Percentiles rank a stretch among this genome's conserved stretches.
phyloP scores from a whole-genome alignment of 345 rosid genomes.

The Citrus medica region DNA sequence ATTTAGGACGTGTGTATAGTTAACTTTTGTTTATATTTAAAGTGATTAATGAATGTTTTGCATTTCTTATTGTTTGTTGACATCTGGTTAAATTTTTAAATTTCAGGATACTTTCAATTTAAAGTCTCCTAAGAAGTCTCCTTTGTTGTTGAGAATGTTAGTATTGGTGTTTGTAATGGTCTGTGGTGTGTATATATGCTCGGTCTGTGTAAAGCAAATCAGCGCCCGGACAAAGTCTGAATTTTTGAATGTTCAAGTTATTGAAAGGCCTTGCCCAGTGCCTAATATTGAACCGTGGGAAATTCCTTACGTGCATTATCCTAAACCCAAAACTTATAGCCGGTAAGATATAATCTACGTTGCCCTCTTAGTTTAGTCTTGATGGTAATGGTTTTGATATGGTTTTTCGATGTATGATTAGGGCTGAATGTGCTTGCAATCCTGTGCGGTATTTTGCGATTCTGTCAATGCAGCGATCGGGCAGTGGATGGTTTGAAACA shows the following conservation, averaged over 20 bases:
- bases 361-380: background rate
- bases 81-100: constrained; percentile 6
- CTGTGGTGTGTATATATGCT: constrained; percentile 77
- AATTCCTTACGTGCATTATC: constrained; percentile 84
- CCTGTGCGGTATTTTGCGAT: constrained; percentile 95
- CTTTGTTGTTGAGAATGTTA: constrained; percentile 77
- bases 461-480: constrained; percentile 98
- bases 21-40: constrained; percentile 1
- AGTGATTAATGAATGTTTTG: background rate
- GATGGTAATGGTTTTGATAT: constrained; percentile 5
- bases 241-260: constrained; percentile 47
- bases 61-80: background rate
- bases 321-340: constrained; percentile 71
- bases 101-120: constrained; percentile 66
- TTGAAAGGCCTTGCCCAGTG: constrained; percentile 65
- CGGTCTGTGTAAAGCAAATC: constrained; percentile 81
- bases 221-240: constrained; percentile 44
- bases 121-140: constrained; percentile 83
- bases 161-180: constrained; percentile 76
- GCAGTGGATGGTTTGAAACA: constrained; percentile 99
- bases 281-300: constrained; percentile 88
- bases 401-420: constrained; percentile 26
- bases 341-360: constrained; percentile 39
- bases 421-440: constrained; percentile 88
- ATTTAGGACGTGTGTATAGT: constrained; percentile 6